A percentile compares a stretch with the other conserved stretches of the same genome.
Evolutionary conservation across 768 basidiomycete species (phyloP).

Genomic region (Rhodotorula diobovata): DNA sequence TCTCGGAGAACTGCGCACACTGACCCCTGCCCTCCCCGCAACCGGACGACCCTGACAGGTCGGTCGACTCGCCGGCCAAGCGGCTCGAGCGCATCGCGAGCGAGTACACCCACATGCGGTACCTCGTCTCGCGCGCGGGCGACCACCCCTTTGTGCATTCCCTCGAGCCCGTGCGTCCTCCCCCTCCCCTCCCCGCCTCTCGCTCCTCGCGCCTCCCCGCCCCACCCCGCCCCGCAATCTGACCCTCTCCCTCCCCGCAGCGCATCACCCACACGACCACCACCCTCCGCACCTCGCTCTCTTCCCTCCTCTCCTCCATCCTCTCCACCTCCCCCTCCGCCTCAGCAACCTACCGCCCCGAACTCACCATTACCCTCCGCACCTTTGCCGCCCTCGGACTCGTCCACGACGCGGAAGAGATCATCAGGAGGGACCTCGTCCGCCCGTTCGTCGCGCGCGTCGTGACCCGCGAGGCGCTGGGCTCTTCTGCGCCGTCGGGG

Average conservation of each 20-base stretch:
- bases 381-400: constrained; percentile 72
- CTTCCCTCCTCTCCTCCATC: constrained; percentile 68
- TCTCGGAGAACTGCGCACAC: too few relatives aligned
- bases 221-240: too few relatives aligned
- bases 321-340: constrained; percentile 53
- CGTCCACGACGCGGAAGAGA: constrained; percentile 84
- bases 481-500: background rate
- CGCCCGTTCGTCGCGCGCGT: constrained; percentile 66
- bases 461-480: constrained; percentile 37
- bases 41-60: constrained; percentile 1
- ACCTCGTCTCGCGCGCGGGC: constrained; percentile 82
- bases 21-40: background rate
- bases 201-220: background rate
- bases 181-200: constrained; percentile 2
- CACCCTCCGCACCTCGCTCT: constrained; percentile 78
- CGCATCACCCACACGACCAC: constrained; percentile 76
- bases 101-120: constrained; percentile 88
- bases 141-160: constrained; percentile 74
- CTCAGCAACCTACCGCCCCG: constrained; percentile 47
- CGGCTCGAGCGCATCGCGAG: constrained; percentile 73
- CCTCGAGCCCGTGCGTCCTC: constrained; percentile 68
- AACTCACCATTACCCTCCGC: constrained; percentile 67
- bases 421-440: constrained; percentile 67
- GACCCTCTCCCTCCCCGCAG: too few relatives aligned
- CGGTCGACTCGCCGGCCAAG: constrained; percentile 53